Percentiles rank a stretch among this genome's conserved stretches.
Conservation (phyloP, 768 basidiomycete genomes). For the Pulveroboletus ravenelii region DNA sequence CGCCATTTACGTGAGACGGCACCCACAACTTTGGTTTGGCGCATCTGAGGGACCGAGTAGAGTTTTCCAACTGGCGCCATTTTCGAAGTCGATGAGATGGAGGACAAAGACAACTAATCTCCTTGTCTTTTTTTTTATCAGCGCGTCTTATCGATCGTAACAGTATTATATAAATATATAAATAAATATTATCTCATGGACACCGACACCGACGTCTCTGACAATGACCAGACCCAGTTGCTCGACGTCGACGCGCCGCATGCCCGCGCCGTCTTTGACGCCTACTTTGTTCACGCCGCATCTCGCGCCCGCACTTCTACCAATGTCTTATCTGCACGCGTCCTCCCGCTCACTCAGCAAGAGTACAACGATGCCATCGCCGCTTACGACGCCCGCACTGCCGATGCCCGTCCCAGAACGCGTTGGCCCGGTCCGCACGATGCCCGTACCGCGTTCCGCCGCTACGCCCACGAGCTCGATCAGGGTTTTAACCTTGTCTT, state of each 20-base stretch:
- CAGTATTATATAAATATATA: slow-evolving; percentile 8
- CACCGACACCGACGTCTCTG: slow-evolving; percentile 27
- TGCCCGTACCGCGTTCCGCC: slow-evolving; percentile 40
- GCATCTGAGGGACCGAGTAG: slow-evolving; percentile 41
- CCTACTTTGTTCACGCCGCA: slow-evolving; percentile 69
- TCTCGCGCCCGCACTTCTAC: slow-evolving; percentile 68
- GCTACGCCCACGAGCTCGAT: slow-evolving; percentile 65
- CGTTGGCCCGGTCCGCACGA: slow-evolving; percentile 19
- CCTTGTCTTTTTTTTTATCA: slow-evolving; percentile 19
- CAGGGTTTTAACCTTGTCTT: slow-evolving; percentile 86
- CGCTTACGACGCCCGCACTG: slow-evolving; percentile 17
- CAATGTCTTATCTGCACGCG: slow-evolving; percentile 72
- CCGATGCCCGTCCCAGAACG: slow-evolving; percentile 8
- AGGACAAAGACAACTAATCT: slow-evolving; percentile 11
- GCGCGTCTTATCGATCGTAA: slow-evolving; percentile 29
- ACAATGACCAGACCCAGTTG: slow-evolving; percentile 21
- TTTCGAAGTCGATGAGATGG: slow-evolving; percentile 27
- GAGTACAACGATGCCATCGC: slow-evolving; percentile 44
- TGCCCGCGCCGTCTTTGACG: slow-evolving; percentile 67
- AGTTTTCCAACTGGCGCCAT: slow-evolving; percentile 64
- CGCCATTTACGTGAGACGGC: slow-evolving; percentile 1
- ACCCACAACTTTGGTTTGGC: slow-evolving; percentile 44
- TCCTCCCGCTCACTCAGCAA: slow-evolving; percentile 65
- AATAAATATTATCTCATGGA: slow-evolving; percentile 23
- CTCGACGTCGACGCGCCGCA: slow-evolving; percentile 6